These are phyloP conservation scores for Zygosaccharomyces sapae DNA, from an alignment of 1,139 yeast species.

Conservation along the genomic window DNA sequence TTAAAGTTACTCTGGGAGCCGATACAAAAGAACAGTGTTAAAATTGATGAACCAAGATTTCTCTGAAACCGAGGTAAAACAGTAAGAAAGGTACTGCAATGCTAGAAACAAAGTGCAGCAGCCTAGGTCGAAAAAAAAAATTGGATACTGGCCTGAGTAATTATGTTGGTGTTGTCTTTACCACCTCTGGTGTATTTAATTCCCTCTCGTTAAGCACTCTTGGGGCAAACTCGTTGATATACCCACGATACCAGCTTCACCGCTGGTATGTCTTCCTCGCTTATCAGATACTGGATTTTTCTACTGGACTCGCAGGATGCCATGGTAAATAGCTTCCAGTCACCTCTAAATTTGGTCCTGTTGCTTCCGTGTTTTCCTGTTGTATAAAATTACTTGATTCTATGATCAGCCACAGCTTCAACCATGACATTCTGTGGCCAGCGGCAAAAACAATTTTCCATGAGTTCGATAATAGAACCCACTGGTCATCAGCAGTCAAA, in stretches of 20 bases:
- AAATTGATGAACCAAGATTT: not conserved
- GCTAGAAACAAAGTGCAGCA: conserved; percentile 34
- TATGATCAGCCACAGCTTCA: conserved; percentile 46
- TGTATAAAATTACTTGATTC: conserved; percentile 47
- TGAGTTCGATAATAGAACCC: conserved; percentile 49
- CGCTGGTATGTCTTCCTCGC: conserved; percentile 53
- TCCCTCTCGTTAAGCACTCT: conserved; percentile 47
- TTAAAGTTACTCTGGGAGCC: conserved; percentile 48
- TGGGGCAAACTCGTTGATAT: conserved; percentile 47
- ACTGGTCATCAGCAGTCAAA: conserved; percentile 53
- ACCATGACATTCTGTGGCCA: conserved; percentile 38
- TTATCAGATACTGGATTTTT: conserved; percentile 36
- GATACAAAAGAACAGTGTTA: conserved; percentile 5
- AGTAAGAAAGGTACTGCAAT: conserved; percentile 7
- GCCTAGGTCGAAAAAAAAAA: conserved; percentile 38
- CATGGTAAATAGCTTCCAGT: conserved; percentile 39
- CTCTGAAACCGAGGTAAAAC: conserved; percentile 4
- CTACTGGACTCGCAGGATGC: conserved; percentile 37
- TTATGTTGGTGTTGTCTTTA: conserved; percentile 50
- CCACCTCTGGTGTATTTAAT: conserved; percentile 52
- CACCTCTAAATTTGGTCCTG: conserved; percentile 45
- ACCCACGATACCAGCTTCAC: conserved; percentile 43
- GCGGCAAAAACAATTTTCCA: conserved; percentile 48
- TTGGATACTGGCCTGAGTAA: conserved; percentile 20
- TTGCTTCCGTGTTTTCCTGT: conserved; percentile 47